A percentile compares a stretch with the other conserved stretches of the same genome.
phyloP scores from a whole-genome alignment of 2,329 filamentous ascomycete species.

The Talaromyces sp. region DNA sequence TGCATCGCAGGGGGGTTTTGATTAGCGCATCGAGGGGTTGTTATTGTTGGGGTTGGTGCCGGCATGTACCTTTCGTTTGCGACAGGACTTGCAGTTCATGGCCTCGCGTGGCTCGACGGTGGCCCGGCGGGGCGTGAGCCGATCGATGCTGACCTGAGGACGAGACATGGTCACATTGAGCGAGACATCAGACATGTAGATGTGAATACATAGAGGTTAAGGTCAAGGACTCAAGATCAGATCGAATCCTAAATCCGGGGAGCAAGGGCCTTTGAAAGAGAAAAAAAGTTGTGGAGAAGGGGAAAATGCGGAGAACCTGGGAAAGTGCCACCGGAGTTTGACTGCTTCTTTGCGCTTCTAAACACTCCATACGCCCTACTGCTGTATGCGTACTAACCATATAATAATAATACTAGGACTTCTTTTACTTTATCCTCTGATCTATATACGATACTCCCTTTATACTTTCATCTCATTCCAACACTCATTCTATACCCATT shows the following conservation, averaged over 20 bases:
- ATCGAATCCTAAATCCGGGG: neutral
- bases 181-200: conserved; percentile 6
- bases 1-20: neutral
- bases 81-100: conserved; percentile 95
- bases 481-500: neutral
- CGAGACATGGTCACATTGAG: conserved; percentile 60
- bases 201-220: no score
- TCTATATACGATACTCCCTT: neutral
- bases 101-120: conserved; percentile 79
- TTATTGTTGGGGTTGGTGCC: neutral
- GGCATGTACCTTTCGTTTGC: conserved; percentile 77
- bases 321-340: conserved; percentile 9
- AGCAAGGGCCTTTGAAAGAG: neutral
- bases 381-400: no score
- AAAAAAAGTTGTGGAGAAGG: conserved; percentile 9
- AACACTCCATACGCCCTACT: no score
- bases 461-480: neutral
- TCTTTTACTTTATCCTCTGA: neutral
- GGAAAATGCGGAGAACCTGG: conserved; percentile 10
- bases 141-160: conserved; percentile 79
- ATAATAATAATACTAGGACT: neutral
- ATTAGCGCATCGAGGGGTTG: neutral
- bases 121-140: conserved; percentile 70
- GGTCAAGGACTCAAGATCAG: no score
- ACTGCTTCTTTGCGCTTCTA: neutral